Evolutionary conservation across 148 eudicot species (phyloP).

Genomic region (Spergularia marina): DNA sequence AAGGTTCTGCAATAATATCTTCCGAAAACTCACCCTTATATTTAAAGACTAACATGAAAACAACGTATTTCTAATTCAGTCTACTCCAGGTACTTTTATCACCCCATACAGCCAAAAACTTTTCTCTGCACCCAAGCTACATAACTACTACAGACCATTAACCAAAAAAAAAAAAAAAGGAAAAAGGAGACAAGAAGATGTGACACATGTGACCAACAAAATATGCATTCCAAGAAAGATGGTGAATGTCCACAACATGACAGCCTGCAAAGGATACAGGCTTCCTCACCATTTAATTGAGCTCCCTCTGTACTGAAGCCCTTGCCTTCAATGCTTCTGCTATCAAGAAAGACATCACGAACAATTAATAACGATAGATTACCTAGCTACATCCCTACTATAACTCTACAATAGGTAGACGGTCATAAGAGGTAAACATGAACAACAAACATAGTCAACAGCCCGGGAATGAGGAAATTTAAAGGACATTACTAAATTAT

Average conservation of each 20-base stretch:
- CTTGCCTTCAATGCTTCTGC: constrained; percentile 44
- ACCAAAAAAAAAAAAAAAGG: not conserved
- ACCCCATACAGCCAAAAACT: not conserved
- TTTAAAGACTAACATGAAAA: not conserved
- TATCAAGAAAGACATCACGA: constrained; percentile 20
- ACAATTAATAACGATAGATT: not conserved
- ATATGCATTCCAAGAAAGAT: constrained; percentile 1
- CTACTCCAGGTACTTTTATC: too few relatives aligned
- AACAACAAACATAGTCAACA: not conserved
- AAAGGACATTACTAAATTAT: not conserved
- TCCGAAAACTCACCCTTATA: not conserved
- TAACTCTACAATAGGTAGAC: not conserved
- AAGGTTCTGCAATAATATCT: not conserved
- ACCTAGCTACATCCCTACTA: constrained; percentile 4
- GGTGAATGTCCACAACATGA: not conserved
- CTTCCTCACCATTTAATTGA: constrained; percentile 36
- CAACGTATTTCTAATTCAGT: too few relatives aligned
- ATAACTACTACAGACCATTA: not conserved
- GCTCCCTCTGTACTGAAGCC: constrained; percentile 26
- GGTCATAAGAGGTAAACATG: constrained; percentile 1
- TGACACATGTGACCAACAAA: constrained; percentile 8
- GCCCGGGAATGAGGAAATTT: not conserved
- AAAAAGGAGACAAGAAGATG: constrained; percentile 5
- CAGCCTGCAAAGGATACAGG: not conserved
- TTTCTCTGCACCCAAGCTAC: not conserved